Conservation (phyloP, 129 eudicot species). For the Rutidosis leptorrhynchoides region DNA sequence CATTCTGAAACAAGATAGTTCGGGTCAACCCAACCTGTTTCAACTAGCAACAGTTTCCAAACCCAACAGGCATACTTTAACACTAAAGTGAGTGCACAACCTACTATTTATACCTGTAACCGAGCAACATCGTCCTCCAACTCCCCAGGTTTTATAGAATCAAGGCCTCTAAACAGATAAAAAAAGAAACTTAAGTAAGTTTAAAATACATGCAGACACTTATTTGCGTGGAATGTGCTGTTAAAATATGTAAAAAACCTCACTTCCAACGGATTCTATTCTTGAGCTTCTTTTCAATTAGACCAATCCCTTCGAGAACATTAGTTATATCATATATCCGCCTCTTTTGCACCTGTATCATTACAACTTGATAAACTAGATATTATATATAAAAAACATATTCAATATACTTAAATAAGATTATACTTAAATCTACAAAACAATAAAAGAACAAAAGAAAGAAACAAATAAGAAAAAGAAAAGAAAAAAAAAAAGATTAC, state of each 20-base stretch:
- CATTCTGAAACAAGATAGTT: background rate
- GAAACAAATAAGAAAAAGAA: too few species aligned
- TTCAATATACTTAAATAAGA: background rate
- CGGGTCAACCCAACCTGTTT: background rate
- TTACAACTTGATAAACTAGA: background rate
- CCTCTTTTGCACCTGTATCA: constrained; percentile 89
- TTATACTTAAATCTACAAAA: background rate
- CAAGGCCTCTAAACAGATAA: constrained; percentile 66
- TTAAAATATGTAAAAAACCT: constrained; percentile 29
- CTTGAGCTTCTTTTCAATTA: constrained; percentile 95
- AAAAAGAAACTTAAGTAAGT: constrained; percentile 19
- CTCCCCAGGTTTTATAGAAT: constrained; percentile 78
- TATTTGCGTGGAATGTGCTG: constrained; percentile 1
- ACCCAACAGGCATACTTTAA: background rate
- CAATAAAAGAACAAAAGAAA: too few species aligned
- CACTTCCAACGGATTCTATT: constrained; percentile 97
- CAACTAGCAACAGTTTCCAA: background rate
- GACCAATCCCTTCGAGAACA: constrained; percentile 99
- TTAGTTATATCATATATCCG: constrained; percentile 96
- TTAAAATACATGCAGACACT: background rate
- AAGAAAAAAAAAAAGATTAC: constrained; percentile 32
- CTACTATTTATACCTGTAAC: constrained; percentile 57
- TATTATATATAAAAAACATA: background rate
- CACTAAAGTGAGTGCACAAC: constrained; percentile 7
- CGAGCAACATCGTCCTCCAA: constrained; percentile 55